phyloP scores from a whole-genome alignment of 495 filamentous ascomycete species.

The Tetracladium marchalianum region DNA sequence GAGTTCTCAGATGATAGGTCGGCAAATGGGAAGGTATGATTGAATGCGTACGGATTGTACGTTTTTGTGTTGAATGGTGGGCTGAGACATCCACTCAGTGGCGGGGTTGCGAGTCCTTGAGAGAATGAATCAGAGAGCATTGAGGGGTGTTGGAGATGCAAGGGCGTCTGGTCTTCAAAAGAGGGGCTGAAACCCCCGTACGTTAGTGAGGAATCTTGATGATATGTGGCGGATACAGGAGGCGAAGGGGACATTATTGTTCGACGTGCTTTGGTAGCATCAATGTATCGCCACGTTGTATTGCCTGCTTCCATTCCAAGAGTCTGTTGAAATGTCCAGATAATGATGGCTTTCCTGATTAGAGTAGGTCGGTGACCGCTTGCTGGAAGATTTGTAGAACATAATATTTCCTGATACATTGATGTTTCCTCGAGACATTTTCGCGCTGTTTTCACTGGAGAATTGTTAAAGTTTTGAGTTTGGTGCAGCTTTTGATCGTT shows the following conservation, averaged over 20 bases:
- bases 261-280: constrained; percentile 19
- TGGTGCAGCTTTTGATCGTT: constrained; percentile 7
- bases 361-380: constrained; percentile 1
- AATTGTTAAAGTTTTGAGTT: not conserved
- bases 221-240: constrained; percentile 21
- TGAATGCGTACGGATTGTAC: not conserved
- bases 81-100: constrained; percentile 23
- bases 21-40: not conserved
- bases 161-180: constrained; percentile 1
- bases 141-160: constrained; percentile 17
- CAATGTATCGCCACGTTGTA: constrained; percentile 17
- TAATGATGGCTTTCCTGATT: constrained; percentile 12
- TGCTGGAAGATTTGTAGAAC: not conserved
- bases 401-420: constrained; percentile 21
- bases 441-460: not conserved
- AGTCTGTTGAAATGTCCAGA: constrained; percentile 18
- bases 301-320: constrained; percentile 1
- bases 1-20: constrained; percentile 10
- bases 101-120: constrained; percentile 29
- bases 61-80: constrained; percentile 21
- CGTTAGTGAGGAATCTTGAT: constrained; percentile 32
- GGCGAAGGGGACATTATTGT: constrained; percentile 32
- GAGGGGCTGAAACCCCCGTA: constrained; percentile 33
- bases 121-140: constrained; percentile 23
- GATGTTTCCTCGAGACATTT: constrained; percentile 17